Evolutionary conservation across 2,329 filamentous ascomycete genomes (phyloP).

Genomic region (Curvularia lunata): DNA sequence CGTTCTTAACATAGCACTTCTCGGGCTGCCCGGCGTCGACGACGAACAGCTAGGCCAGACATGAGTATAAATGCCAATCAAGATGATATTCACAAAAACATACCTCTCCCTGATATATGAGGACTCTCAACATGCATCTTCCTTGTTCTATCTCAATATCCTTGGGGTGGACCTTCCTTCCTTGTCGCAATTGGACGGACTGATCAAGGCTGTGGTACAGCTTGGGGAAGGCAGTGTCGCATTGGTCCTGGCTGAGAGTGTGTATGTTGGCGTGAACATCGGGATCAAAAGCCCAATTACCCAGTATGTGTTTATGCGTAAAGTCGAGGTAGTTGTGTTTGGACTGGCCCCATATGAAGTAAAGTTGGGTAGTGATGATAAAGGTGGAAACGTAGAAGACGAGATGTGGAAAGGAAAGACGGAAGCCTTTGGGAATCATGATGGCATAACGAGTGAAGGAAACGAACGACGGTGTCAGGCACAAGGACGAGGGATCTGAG

Average conservation of each 20-base stretch:
- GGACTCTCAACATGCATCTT: slow-evolving; percentile 42
- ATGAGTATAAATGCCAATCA: slow-evolving; percentile 12
- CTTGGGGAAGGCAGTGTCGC: slow-evolving; percentile 42
- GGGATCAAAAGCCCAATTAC: slow-evolving; percentile 36
- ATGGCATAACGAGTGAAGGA: slow-evolving; percentile 35
- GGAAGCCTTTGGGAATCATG: slow-evolving; percentile 41
- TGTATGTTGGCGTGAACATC: slow-evolving; percentile 43
- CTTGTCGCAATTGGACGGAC: slow-evolving; percentile 32
- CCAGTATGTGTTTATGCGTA: slow-evolving; percentile 5
- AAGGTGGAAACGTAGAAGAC: slow-evolving; percentile 41
- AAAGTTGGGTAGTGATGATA: slow-evolving; percentile 38
- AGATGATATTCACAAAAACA: background rate
- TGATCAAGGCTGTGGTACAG: slow-evolving; percentile 41
- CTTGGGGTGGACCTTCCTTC: slow-evolving; percentile 34
- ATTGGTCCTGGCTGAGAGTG: slow-evolving; percentile 42
- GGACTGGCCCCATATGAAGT: slow-evolving; percentile 39
- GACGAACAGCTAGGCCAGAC: slow-evolving; percentile 34
- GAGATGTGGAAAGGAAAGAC: slow-evolving; percentile 36
- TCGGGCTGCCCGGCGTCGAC: slow-evolving; percentile 41
- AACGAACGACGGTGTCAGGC: slow-evolving; percentile 17
- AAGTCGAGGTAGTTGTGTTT: slow-evolving; percentile 24
- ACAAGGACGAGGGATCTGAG: slow-evolving; percentile 11
- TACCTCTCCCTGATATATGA: slow-evolving; percentile 44
- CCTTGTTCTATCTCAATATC: slow-evolving; percentile 40
- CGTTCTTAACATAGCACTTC: slow-evolving; percentile 42